Evolutionary conservation across 306 rosid species (phyloP).

Genomic region (Gynostemma pentaphyllum): DNA sequence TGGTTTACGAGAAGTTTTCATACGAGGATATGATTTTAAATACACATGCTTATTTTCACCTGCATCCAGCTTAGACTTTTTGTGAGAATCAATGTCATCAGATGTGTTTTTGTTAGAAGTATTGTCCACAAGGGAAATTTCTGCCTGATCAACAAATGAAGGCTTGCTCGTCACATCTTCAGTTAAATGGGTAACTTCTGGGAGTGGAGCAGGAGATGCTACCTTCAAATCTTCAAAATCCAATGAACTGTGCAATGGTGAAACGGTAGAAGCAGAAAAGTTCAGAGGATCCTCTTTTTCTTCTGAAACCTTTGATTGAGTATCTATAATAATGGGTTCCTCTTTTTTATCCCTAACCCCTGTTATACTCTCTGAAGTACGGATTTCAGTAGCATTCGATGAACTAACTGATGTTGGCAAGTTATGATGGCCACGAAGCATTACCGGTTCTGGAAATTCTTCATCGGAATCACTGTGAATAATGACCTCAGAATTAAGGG

Average conservation of each 20-base stretch:
- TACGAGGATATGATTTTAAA: slow-evolving; percentile 27
- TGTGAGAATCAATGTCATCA: slow-evolving; percentile 25
- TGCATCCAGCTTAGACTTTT: slow-evolving; percentile 34
- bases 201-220: slow-evolving; percentile 27
- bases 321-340: slow-evolving; percentile 19
- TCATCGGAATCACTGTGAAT: slow-evolving; percentile 95
- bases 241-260: slow-evolving; percentile 29
- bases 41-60: slow-evolving; percentile 33
- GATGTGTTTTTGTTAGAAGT: slow-evolving; percentile 30
- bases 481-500: slow-evolving; percentile 47
- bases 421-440: slow-evolving; percentile 32
- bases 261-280: slow-evolving; percentile 30
- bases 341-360: slow-evolving; percentile 26
- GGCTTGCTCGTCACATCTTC: slow-evolving; percentile 38
- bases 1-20: slow-evolving; percentile 36
- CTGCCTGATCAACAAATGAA: slow-evolving; percentile 25
- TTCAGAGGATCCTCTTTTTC: slow-evolving; percentile 32
- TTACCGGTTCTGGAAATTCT: slow-evolving; percentile 75
- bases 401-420: slow-evolving; percentile 14
- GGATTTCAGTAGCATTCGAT: slow-evolving; percentile 18
- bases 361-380: slow-evolving; percentile 19
- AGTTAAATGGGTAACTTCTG: slow-evolving; percentile 36
- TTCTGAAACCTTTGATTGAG: slow-evolving; percentile 19
- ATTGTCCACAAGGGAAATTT: slow-evolving; percentile 23
- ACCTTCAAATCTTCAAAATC: slow-evolving; percentile 34